Evolutionary conservation across 2,329 filamentous ascomycete genomes (phyloP).

Genomic region (Ustulina deusta): DNA sequence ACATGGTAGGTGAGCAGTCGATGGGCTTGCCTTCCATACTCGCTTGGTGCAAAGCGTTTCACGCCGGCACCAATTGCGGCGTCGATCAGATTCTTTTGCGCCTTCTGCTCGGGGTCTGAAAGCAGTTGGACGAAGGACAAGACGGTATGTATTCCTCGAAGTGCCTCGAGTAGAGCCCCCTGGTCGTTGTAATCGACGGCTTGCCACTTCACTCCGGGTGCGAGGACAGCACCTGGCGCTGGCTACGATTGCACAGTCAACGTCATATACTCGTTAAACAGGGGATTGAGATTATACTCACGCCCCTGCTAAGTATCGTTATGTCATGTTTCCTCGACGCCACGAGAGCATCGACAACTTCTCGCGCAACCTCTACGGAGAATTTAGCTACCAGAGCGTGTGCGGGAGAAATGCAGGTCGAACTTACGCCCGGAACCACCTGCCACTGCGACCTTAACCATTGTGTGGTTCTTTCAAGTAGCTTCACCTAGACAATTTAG

Average conservation of each 20-base stretch:
- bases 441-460: constrained; percentile 60
- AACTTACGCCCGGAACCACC: constrained; percentile 59
- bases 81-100: constrained; percentile 69
- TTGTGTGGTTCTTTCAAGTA: constrained; percentile 40
- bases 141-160: constrained; percentile 64
- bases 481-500: neutral
- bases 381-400: neutral
- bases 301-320: constrained; percentile 62
- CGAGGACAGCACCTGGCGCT: constrained; percentile 28
- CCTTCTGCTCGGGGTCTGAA: constrained; percentile 50
- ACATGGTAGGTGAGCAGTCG: neutral
- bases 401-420: neutral
- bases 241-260: constrained; percentile 42
- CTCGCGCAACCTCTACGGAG: constrained; percentile 62
- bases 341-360: constrained; percentile 64
- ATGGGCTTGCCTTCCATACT: constrained; percentile 59
- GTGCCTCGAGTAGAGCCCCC: constrained; percentile 51
- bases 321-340: constrained; percentile 65
- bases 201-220: constrained; percentile 54
- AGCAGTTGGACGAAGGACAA: constrained; percentile 62
- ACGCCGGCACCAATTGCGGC: constrained; percentile 70
- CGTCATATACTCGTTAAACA: neutral
- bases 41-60: constrained; percentile 70
- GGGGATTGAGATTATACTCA: constrained; percentile 38
- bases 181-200: constrained; percentile 60